Percentiles rank a stretch among this genome's conserved stretches.
These are phyloP conservation scores for Diplodia sapinea DNA, from an alignment of 2,329 filamentous ascomycete species.

Conservation along the genomic window DNA sequence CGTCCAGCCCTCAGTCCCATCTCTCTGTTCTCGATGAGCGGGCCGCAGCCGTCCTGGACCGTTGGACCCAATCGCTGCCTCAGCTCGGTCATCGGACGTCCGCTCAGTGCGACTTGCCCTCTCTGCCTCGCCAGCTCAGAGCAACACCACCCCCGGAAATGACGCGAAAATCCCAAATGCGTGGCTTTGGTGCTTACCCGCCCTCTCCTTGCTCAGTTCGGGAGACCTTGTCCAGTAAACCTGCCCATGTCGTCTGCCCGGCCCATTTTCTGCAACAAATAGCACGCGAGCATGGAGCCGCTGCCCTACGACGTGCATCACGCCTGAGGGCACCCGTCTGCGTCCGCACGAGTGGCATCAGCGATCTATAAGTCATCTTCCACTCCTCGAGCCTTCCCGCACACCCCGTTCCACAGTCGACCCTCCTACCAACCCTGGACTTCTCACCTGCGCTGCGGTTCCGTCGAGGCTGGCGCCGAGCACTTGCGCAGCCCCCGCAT, in stretches of 20 bases:
- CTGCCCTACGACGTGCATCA: constrained; percentile 15
- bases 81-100: constrained; percentile 13
- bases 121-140: constrained; percentile 28
- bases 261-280: not conserved
- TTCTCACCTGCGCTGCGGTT: constrained; percentile 7
- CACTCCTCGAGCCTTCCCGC: constrained; percentile 14
- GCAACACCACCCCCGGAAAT: constrained; percentile 22
- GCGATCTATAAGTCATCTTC: constrained; percentile 28
- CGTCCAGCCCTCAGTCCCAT: constrained; percentile 24
- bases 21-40: constrained; percentile 31
- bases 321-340: constrained; percentile 6
- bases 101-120: constrained; percentile 23
- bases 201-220: constrained; percentile 10
- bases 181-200: constrained; percentile 31
- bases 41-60: constrained; percentile 29
- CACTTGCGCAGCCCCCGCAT: constrained; percentile 21
- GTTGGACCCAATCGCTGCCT: constrained; percentile 22
- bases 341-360: constrained; percentile 5
- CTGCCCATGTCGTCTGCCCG: constrained; percentile 8
- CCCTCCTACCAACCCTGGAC: constrained; percentile 3
- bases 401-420: constrained; percentile 11
- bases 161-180: constrained; percentile 28
- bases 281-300: not conserved
- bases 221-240: constrained; percentile 19
- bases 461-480: constrained; percentile 4